A percentile compares a stretch with the other conserved stretches of the same genome.
phyloP scores from a whole-genome alignment of 805 yeast species.

The Ogataea glucozyma region DNA sequence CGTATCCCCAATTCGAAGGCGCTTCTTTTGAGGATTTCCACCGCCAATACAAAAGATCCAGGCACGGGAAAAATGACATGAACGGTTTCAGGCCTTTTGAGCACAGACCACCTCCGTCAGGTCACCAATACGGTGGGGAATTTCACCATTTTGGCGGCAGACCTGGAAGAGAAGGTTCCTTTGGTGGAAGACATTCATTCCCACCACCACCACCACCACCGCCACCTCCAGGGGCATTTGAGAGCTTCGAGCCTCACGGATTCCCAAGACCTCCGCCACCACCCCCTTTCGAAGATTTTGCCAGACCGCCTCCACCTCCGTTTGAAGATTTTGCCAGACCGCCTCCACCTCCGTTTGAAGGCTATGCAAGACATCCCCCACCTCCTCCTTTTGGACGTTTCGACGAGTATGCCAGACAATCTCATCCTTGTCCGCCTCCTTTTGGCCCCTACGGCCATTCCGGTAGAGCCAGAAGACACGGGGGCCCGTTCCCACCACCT shows the following conservation, averaged over 20 bases:
- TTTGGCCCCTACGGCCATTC: neutral
- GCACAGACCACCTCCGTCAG: neutral
- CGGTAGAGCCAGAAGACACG: neutral
- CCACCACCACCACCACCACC: constrained; percentile 4
- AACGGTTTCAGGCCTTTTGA: neutral
- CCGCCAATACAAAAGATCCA: neutral
- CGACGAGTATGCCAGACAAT: neutral
- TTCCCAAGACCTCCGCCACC: too few species aligned
- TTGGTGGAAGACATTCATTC: neutral
- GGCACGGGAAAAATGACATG: neutral
- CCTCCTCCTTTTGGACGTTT: constrained; percentile 8
- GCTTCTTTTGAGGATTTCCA: neutral
- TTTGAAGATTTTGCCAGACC: neutral
- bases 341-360: constrained; percentile 1
- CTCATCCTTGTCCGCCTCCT: constrained; percentile 1
- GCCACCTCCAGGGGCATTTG: constrained; percentile 1
- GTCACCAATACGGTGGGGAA: neutral
- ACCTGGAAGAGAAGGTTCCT: neutral
- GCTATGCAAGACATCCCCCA: constrained; percentile 4
- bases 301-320: constrained; percentile 1
- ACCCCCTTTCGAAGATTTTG: neutral
- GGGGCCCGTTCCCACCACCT: constrained; percentile 1
- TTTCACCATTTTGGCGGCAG: neutral
- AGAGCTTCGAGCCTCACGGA: neutral
- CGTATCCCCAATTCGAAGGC: neutral